These are phyloP conservation scores for Ilyonectria mors-panacis DNA, from an alignment of 2,329 filamentous ascomycete genomes.

Conservation along the genomic window DNA sequence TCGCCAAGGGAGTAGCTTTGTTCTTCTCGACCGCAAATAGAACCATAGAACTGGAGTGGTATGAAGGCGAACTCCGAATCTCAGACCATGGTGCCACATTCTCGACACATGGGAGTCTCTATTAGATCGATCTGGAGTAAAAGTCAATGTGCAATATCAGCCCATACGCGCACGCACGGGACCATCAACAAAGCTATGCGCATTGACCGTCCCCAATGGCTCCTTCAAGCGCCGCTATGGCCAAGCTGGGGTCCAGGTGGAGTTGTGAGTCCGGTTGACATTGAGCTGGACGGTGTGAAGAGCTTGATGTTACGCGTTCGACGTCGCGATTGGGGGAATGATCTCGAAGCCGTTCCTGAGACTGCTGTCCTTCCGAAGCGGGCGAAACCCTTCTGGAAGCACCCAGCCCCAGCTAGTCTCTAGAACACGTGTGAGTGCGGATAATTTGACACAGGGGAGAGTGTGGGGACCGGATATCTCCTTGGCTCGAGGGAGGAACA, in stretches of 20 bases:
- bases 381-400: not conserved
- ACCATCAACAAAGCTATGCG: not conserved
- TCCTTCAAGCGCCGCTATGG: not conserved
- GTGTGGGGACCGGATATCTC: not conserved
- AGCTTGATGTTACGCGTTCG: not conserved
- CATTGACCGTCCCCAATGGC: not conserved
- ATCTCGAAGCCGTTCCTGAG: not conserved
- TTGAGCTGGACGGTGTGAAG: not conserved
- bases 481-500: not conserved
- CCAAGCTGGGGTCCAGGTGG: not conserved
- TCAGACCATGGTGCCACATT: not conserved
- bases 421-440: no score
- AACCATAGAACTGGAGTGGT: not conserved
- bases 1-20: not conserved
- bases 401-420: not conserved
- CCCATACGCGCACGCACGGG: not conserved
- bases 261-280: conserved; percentile 2
- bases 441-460: not conserved
- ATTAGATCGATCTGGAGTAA: conserved; percentile 4
- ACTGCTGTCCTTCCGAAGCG: not conserved
- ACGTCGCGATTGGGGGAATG: not conserved
- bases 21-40: not conserved
- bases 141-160: not conserved
- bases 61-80: not conserved
- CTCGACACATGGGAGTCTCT: not conserved